Conservation (phyloP, 2,329 filamentous ascomycete genomes). For the Beauveria bassiana region DNA sequence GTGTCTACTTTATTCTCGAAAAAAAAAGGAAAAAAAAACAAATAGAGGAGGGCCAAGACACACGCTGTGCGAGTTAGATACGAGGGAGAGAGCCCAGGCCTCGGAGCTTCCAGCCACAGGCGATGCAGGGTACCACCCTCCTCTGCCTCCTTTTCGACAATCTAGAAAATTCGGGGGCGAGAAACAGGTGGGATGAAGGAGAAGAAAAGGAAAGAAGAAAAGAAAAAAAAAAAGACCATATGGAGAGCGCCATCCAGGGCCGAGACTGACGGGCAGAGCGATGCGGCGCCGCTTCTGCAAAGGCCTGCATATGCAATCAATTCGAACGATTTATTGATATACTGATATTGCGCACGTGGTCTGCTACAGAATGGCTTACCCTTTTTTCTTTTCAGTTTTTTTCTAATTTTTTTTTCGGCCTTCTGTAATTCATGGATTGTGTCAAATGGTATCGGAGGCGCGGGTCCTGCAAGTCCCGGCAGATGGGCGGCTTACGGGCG, state of each 20-base stretch:
- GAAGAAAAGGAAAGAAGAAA: not conserved
- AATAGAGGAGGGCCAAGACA: too few relatives aligned
- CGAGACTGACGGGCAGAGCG: conserved; percentile 1
- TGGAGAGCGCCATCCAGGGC: not conserved
- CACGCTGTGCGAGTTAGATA: too few relatives aligned
- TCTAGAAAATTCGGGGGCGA: conserved; percentile 1
- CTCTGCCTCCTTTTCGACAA: not conserved
- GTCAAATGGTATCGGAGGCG: not conserved
- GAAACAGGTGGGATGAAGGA: not conserved
- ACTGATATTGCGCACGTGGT: conserved; percentile 5
- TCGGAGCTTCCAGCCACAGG: not conserved
- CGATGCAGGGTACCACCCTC: not conserved
- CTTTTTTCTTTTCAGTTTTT: not conserved
- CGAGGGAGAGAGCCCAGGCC: not conserved
- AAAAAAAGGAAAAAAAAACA: too few relatives aligned
- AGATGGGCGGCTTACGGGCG: conserved; percentile 6
- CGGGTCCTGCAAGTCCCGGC: conserved; percentile 3
- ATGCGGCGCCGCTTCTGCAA: not conserved
- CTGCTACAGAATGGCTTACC: not conserved
- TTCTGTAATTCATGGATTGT: not conserved
- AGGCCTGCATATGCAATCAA: not conserved
- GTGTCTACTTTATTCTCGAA: too few relatives aligned
- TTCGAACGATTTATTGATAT: not conserved
- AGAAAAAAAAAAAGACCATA: conserved; percentile 4
- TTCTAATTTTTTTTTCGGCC: too few relatives aligned